phyloP scores from a whole-genome alignment of 257 asterid genomes.

The Thymus quinquecostatus region DNA sequence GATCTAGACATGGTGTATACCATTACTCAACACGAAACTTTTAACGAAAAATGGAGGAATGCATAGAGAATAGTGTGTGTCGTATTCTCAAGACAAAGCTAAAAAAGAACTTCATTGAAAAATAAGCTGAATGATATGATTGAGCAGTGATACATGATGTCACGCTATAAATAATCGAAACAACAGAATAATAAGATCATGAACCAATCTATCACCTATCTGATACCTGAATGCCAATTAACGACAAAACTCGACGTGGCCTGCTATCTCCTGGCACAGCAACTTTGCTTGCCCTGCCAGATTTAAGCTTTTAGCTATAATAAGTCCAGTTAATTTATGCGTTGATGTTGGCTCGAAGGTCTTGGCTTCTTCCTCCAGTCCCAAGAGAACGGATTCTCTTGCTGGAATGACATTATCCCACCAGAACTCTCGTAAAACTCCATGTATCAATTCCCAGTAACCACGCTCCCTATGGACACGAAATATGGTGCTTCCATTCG shows the following conservation, averaged over 20 bases:
- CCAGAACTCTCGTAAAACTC: conserved; percentile 85
- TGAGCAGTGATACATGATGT: neutral
- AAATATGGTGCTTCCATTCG: conserved; percentile 81
- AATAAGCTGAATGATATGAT: neutral
- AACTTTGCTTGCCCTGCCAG: conserved; percentile 75
- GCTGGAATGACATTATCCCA: conserved; percentile 96
- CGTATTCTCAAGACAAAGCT: conserved; percentile 4
- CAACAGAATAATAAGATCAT: conserved; percentile 22
- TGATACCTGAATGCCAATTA: conserved; percentile 28
- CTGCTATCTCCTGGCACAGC: conserved; percentile 87
- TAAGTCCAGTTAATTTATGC: conserved; percentile 74
- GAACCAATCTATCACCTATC: conserved; percentile 18
- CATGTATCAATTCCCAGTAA: conserved; percentile 77
- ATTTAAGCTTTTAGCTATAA: conserved; percentile 69
- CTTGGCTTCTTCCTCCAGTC: conserved; percentile 65
- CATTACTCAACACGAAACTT: neutral
- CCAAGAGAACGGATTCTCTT: conserved; percentile 65
- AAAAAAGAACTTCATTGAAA: neutral
- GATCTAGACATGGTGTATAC: neutral
- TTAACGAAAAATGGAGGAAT: neutral
- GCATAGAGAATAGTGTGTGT: neutral
- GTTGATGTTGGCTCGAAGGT: conserved; percentile 66
- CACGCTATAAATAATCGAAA: conserved; percentile 8
- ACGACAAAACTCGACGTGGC: conserved; percentile 61
- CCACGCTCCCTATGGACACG: conserved; percentile 70